Percentiles rank a stretch among this genome's conserved stretches.
These are phyloP conservation scores for Thielaviopsis populi DNA, from an alignment of 2,329 filamentous ascomycete species.

Conservation along the genomic window DNA sequence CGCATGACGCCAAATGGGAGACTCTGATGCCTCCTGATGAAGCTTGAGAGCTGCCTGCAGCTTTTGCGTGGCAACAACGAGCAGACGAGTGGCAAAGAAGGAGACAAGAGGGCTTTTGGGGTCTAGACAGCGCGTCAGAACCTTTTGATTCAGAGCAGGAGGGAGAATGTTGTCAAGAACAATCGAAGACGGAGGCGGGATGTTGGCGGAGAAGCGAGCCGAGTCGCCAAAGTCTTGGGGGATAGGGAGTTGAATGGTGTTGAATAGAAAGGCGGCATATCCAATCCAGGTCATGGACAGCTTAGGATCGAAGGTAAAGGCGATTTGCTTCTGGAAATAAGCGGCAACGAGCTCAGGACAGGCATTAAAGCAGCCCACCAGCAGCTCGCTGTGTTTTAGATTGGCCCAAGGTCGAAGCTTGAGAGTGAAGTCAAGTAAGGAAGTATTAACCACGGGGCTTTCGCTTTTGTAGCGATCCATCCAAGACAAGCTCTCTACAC, in stretches of 20 bases:
- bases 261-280: constrained; percentile 78
- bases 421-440: constrained; percentile 63
- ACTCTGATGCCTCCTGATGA: constrained; percentile 28
- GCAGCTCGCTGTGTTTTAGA: constrained; percentile 63
- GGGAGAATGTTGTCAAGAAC: constrained; percentile 79
- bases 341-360: constrained; percentile 78
- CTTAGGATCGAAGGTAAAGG: constrained; percentile 81
- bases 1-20: constrained; percentile 52
- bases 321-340: constrained; percentile 68
- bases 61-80: constrained; percentile 69
- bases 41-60: constrained; percentile 48
- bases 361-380: constrained; percentile 62
- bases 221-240: constrained; percentile 57
- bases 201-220: constrained; percentile 39
- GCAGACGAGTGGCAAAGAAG: constrained; percentile 67
- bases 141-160: constrained; percentile 63
- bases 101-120: constrained; percentile 65
- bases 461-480: constrained; percentile 51
- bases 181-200: constrained; percentile 65
- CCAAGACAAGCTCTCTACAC: constrained; percentile 54
- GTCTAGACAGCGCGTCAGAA: constrained; percentile 62
- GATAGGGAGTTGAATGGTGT: constrained; percentile 58
- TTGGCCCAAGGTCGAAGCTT: constrained; percentile 72
- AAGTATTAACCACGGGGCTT: constrained; percentile 63
- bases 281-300: constrained; percentile 89